Percentiles rank a stretch among this genome's conserved stretches.
phyloP scores from a whole-genome alignment of 2,329 filamentous ascomycete species.

The Calonectria naviculata region DNA sequence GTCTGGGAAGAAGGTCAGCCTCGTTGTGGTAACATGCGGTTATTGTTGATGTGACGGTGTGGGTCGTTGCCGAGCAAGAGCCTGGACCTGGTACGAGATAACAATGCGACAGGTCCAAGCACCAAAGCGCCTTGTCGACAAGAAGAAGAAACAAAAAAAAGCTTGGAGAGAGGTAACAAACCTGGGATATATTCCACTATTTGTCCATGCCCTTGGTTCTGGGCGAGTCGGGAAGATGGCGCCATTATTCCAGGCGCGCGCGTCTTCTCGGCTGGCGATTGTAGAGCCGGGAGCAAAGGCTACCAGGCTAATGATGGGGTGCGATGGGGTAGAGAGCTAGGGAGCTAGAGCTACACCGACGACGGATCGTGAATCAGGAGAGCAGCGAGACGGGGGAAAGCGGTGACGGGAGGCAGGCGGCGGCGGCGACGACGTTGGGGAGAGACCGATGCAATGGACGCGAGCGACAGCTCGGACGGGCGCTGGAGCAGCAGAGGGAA shows the following conservation, averaged over 20 bases:
- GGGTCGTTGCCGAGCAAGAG: slow-evolving; percentile 18
- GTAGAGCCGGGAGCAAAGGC: slow-evolving; percentile 5
- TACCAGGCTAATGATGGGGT: slow-evolving; percentile 12
- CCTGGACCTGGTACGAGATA: slow-evolving; percentile 33
- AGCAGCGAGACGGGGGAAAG: slow-evolving; percentile 23
- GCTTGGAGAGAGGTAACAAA: slow-evolving; percentile 55
- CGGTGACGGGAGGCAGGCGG: slow-evolving; percentile 30
- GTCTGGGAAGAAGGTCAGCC: slow-evolving; percentile 66
- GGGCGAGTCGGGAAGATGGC: slow-evolving; percentile 60
- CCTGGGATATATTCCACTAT: slow-evolving; percentile 97
- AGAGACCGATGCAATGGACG: slow-evolving; percentile 14
- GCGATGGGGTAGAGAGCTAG: not conserved
- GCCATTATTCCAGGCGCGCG: slow-evolving; percentile 56
- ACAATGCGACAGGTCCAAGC: slow-evolving; percentile 45
- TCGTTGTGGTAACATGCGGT: slow-evolving; percentile 29
- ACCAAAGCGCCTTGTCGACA: slow-evolving; percentile 18
- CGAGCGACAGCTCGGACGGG: slow-evolving; percentile 22
- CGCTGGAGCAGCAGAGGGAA: slow-evolving; percentile 17
- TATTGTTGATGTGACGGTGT: slow-evolving; percentile 8
- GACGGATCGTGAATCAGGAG: not conserved
- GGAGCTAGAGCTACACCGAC: not conserved
- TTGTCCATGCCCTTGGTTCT: slow-evolving; percentile 86
- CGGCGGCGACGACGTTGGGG: slow-evolving; percentile 15
- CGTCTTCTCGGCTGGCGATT: slow-evolving; percentile 24
- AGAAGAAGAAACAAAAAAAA: not conserved